Conservation (phyloP, 805 yeast species). For the Saccharomycopsis guyanensis region DNA sequence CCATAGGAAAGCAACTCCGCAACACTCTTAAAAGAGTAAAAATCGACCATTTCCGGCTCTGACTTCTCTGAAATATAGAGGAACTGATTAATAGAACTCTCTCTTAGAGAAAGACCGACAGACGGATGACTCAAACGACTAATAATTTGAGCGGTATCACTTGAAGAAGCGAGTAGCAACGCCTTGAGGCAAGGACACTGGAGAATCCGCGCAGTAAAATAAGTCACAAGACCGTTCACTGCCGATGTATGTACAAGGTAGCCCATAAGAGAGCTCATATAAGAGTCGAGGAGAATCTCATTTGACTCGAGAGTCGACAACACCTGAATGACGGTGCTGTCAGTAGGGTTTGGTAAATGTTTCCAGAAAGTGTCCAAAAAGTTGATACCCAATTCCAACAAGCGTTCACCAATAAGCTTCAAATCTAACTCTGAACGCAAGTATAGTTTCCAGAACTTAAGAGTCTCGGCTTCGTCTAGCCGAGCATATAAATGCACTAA, state of each 20-base stretch:
- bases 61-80: slow-evolving; percentile 1
- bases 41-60: background rate
- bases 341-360: background rate
- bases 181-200: background rate
- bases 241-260: background rate
- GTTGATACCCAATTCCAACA: background rate
- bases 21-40: background rate
- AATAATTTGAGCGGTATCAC: background rate
- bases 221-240: background rate
- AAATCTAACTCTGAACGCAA: background rate
- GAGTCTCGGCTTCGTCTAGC: background rate
- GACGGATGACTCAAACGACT: background rate
- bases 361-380: slow-evolving; percentile 6
- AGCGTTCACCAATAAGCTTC: background rate
- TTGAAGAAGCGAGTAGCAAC: background rate
- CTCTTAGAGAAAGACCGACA: background rate
- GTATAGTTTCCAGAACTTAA: slow-evolving; percentile 2
- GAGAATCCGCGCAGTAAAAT: background rate
- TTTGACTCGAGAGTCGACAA: background rate
- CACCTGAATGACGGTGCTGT: background rate
- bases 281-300: background rate
- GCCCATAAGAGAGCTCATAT: background rate
- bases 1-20: slow-evolving; percentile 3
- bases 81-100: slow-evolving; percentile 8
- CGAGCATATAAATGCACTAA: background rate